These are phyloP conservation scores for Epichloe festucae DNA, from an alignment of 2,329 filamentous ascomycete species.

Conservation along the genomic window DNA sequence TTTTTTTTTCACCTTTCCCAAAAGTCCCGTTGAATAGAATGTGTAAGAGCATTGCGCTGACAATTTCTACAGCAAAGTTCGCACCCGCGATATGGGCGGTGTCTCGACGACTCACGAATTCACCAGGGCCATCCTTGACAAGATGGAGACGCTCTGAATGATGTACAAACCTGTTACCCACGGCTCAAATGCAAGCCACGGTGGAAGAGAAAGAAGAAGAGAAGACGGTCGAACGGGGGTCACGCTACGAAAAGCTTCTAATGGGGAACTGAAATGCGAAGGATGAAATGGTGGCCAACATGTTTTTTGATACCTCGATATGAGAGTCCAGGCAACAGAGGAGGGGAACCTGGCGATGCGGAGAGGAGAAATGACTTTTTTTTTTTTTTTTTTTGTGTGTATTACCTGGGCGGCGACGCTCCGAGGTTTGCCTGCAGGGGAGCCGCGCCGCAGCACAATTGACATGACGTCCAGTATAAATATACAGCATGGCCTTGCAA, in stretches of 20 bases:
- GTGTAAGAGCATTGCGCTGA: constrained; percentile 23
- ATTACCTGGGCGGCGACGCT: neutral
- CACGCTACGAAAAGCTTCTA: neutral
- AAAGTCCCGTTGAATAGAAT: neutral
- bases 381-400: neutral
- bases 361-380: neutral
- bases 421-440: neutral
- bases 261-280: neutral
- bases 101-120: constrained; percentile 84
- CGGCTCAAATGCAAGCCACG: neutral
- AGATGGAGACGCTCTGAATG: constrained; percentile 71
- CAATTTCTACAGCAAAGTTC: constrained; percentile 49
- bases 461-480: neutral
- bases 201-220: neutral
- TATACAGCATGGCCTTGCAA: constrained; percentile 8
- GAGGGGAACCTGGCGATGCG: neutral
- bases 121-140: constrained; percentile 82
- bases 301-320: constrained; percentile 4
- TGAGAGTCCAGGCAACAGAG: neutral
- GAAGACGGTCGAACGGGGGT: neutral
- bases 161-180: neutral
- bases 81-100: constrained; percentile 95
- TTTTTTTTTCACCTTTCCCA: neutral
- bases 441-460: neutral
- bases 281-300: neutral